Evolutionary conservation across 2,329 filamentous ascomycete species (phyloP), one percentile per base, ranked within the genome.

Genomic region (Cytospora piceae): DNA sequence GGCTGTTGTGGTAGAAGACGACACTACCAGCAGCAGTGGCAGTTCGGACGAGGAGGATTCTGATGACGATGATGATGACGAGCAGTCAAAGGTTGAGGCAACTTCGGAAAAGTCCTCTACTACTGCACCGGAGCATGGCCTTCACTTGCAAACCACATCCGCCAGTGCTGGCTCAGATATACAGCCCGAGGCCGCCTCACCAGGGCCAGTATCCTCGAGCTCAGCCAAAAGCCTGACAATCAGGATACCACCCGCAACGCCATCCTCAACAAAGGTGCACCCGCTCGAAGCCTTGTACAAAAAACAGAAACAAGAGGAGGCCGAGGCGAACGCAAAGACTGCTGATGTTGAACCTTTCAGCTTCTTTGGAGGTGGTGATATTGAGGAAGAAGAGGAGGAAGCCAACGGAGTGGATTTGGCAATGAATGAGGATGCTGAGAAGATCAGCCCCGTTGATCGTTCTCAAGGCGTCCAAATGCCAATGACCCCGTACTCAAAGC

Each of bases 241-340:
- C 74, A 83, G 82, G 71, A 85, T 86, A 64, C 83, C 83, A 20
- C 78, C 75, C 27, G 34, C 77, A 32, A 78, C 81, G 24, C 68
- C 77, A 62, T 80, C 81, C 7, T 68, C 74, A 3, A 70, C 76
- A 59, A 81, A 85, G 68, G 81, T 97, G 0, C 94, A 98, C 71
- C 94, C 95, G 0, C 84, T 98, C 1, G 94, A 98, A 80, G 93
- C 93, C 0, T 85, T 98, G 2, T 99, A 96, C 83, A 98, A 97
- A 79, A 87, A 87, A 5, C 78, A 86, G 0, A 83, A 86, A 42
- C 76, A 80, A 37, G 76, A 76, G 4, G 77, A 75, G 67, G 70
- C 79, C 72, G 59, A 77, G 69, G 31, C 79, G 71, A 60, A 70
- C 58, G 67, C 74, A 42, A 68, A 72, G 66, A 67, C 80, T 72